A percentile compares a stretch with the other conserved stretches of the same genome.
Conservation (phyloP, 768 basidiomycete genomes). For the Lentinula aciculospora region DNA sequence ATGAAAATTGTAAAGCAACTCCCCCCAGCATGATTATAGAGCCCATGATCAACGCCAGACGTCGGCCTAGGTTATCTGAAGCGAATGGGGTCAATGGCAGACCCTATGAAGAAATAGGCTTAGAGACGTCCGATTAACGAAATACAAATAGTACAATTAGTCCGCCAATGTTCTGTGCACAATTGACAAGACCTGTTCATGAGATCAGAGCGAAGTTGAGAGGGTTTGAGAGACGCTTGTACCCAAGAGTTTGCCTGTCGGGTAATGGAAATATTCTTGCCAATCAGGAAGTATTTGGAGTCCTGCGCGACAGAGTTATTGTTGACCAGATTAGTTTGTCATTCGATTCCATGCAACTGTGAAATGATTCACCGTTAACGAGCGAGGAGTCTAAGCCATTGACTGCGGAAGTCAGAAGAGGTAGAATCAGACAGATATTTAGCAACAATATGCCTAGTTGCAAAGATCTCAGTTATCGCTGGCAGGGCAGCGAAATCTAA, state of each 20-base stretch:
- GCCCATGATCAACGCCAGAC: slow-evolving; percentile 54
- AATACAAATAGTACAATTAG: slow-evolving; percentile 21
- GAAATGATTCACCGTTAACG: slow-evolving; percentile 36
- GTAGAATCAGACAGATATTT: slow-evolving; percentile 54
- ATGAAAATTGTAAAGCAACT: slow-evolving; percentile 47
- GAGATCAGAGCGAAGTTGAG: not conserved
- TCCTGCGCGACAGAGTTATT: slow-evolving; percentile 34
- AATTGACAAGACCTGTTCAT: slow-evolving; percentile 53
- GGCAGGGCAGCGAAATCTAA: not conserved
- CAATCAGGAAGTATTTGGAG: slow-evolving; percentile 65
- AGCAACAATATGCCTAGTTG: slow-evolving; percentile 43
- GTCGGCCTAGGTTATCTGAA: slow-evolving; percentile 59
- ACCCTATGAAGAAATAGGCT: slow-evolving; percentile 27
- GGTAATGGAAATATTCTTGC: slow-evolving; percentile 50
- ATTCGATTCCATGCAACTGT: not conserved
- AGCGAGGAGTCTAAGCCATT: slow-evolving; percentile 71
- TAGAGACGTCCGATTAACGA: not conserved
- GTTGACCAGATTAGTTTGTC: too few relatives aligned
- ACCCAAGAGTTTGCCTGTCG: slow-evolving; percentile 49
- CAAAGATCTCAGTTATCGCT: not conserved
- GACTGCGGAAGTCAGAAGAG: slow-evolving; percentile 57
- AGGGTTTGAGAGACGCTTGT: not conserved
- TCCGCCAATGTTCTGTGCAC: slow-evolving; percentile 58
- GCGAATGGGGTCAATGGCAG: slow-evolving; percentile 57
- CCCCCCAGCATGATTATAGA: slow-evolving; percentile 61